Percentiles rank a stretch among this genome's conserved stretches.
Evolutionary conservation across 352 stramenopile species (phyloP).

Genomic region (Pythium dissimile): DNA sequence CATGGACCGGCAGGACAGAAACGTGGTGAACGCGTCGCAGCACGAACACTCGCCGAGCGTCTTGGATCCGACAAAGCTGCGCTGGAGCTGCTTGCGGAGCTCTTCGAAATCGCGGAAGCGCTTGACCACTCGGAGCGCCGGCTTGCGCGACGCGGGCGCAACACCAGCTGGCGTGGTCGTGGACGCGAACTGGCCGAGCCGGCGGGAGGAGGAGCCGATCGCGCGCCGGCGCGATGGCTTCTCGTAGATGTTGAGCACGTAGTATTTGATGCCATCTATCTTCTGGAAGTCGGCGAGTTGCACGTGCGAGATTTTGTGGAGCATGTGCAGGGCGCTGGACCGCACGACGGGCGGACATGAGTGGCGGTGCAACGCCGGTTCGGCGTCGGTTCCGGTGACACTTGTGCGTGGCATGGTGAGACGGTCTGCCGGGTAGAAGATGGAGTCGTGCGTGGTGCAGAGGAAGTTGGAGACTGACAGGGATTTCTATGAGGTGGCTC

Average conservation of each 20-base stretch:
- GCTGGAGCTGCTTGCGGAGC: constrained; percentile 21
- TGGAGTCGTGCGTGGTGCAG: background rate
- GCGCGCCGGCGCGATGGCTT: constrained; percentile 26
- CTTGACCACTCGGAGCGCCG: constrained; percentile 18
- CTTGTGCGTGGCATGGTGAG: background rate
- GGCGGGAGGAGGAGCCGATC: constrained; percentile 2
- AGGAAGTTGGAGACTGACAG: constrained; percentile 2
- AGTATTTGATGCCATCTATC: constrained; percentile 45
- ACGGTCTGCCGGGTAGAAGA: no score
- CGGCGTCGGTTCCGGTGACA: background rate
- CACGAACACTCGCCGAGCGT: constrained; percentile 16
- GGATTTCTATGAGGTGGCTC: no score
- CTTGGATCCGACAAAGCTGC: background rate
- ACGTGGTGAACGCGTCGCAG: constrained; percentile 23
- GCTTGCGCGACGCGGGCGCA: constrained; percentile 6
- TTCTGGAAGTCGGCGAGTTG: constrained; percentile 43
- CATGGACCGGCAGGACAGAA: constrained; percentile 21
- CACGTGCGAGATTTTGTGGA: constrained; percentile 37
- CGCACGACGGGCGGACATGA: constrained; percentile 8
- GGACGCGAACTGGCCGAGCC: constrained; percentile 11
- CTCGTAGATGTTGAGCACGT: constrained; percentile 53
- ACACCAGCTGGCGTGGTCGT: background rate
- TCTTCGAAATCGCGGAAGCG: constrained; percentile 22
- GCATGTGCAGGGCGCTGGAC: constrained; percentile 3
- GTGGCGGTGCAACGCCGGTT: background rate